phyloP scores from a whole-genome alignment of 2,329 filamentous ascomycete genomes.

The Trichoderma sp. region DNA sequence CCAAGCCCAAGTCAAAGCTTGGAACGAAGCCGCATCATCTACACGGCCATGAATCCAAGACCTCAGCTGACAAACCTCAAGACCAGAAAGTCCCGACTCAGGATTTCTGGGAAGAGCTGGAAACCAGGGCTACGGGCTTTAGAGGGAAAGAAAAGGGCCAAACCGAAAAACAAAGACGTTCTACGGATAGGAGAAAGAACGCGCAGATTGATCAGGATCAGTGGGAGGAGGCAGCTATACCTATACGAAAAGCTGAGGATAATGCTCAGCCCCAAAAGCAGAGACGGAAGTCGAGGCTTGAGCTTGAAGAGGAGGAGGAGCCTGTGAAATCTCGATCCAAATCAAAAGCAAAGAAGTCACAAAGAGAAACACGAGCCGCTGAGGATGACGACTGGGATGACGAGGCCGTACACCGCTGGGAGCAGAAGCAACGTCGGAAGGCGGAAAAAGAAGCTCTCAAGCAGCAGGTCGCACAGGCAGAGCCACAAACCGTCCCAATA shows the following conservation, averaged over 20 bases:
- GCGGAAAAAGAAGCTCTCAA: slow-evolving; percentile 49
- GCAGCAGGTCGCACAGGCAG: slow-evolving; percentile 45
- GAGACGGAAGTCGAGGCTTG: slow-evolving; percentile 40
- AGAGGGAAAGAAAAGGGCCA: slow-evolving; percentile 26
- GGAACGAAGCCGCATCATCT: slow-evolving; percentile 20
- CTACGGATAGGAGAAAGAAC: neutral
- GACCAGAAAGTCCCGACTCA: slow-evolving; percentile 7
- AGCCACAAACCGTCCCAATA: slow-evolving; percentile 61
- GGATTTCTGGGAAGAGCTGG: slow-evolving; percentile 37
- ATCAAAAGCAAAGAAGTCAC: slow-evolving; percentile 36
- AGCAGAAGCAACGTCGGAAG: slow-evolving; percentile 48
- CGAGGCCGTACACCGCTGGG: slow-evolving; percentile 42
- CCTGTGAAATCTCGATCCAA: slow-evolving; percentile 33
- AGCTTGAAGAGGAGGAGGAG: slow-evolving; percentile 33
- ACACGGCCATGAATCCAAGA: neutral
- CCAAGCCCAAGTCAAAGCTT: slow-evolving; percentile 8
- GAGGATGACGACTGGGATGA: slow-evolving; percentile 47
- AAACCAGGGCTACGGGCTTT: slow-evolving; percentile 32
- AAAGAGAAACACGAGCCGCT: slow-evolving; percentile 27
- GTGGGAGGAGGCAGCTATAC: neutral
- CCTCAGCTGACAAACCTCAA: neutral
- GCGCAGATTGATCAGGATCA: neutral
- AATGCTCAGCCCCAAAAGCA: slow-evolving; percentile 31
- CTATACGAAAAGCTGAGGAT: slow-evolving; percentile 6
- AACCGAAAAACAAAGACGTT: neutral